phyloP scores from a whole-genome alignment of 768 basidiomycete species.

The Pisolithus albus region DNA sequence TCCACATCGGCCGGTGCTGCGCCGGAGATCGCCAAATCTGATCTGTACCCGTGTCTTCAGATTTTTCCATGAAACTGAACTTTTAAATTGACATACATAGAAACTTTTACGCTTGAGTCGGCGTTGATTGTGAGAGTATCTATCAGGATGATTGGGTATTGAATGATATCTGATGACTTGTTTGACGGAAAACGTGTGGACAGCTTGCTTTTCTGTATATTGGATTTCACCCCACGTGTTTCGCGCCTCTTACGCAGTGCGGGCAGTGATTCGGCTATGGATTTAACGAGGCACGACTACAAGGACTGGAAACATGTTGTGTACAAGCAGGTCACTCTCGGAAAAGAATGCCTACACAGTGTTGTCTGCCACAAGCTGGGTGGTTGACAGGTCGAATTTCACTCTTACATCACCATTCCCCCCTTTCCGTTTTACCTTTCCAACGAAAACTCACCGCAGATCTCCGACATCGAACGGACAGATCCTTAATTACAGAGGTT shows the following conservation, averaged over 20 bases:
- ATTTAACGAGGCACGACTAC: neutral
- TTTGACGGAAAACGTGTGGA: neutral
- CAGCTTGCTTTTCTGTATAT: neutral
- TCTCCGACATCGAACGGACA: conserved; percentile 20
- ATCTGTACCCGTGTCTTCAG: neutral
- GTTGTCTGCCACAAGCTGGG: neutral
- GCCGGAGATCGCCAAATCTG: neutral
- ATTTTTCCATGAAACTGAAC: neutral
- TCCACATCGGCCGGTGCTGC: neutral
- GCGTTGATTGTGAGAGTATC: conserved; percentile 1
- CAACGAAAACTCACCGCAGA: conserved; percentile 12
- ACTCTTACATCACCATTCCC: conserved; percentile 24
- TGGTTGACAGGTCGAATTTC: conserved; percentile 18
- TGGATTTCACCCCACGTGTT: neutral
- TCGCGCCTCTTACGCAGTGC: neutral
- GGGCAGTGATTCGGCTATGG: too few species aligned
- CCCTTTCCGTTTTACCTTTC: conserved; percentile 18
- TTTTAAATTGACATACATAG: neutral
- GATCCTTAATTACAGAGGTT: conserved; percentile 13
- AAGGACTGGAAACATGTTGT: neutral
- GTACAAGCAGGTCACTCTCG: neutral
- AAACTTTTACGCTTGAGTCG: neutral
- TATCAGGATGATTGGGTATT: neutral
- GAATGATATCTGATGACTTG: conserved; percentile 1
- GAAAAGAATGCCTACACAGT: neutral